Evolutionary conservation across 1,284 basidiomycete genomes (phyloP).

Genomic region (Ustilago trichophora): DNA sequence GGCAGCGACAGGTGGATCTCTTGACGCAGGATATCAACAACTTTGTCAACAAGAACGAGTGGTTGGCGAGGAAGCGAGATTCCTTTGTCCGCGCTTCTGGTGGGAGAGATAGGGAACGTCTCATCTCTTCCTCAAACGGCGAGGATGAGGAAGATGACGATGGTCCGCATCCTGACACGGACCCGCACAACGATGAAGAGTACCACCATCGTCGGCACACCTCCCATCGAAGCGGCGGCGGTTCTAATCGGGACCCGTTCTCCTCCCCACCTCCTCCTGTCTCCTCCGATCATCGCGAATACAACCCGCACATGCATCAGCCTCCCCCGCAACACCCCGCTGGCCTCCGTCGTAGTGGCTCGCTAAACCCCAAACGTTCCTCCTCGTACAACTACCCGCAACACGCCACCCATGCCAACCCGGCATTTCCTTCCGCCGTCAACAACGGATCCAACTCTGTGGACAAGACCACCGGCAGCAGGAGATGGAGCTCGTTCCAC

Average conservation of each 20-base stretch:
- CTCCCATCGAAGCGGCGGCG: not conserved
- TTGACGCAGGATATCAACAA: slow-evolving; percentile 46
- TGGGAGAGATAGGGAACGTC: slow-evolving; percentile 10
- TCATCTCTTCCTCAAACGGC: no score
- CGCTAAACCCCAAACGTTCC: slow-evolving; percentile 28
- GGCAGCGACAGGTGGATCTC: slow-evolving; percentile 44
- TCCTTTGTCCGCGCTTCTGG: slow-evolving; percentile 21
- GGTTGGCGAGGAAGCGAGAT: slow-evolving; percentile 44
- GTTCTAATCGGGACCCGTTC: slow-evolving; percentile 13
- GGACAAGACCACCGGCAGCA: not conserved
- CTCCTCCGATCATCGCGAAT: slow-evolving; percentile 3
- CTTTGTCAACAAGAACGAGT: slow-evolving; percentile 52
- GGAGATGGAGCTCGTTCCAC: slow-evolving; percentile 35
- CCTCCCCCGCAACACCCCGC: slow-evolving; percentile 36
- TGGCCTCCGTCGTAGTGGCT: slow-evolving; percentile 16
- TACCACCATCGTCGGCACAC: not conserved
- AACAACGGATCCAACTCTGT: not conserved
- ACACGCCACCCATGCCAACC: not conserved
- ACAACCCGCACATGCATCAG: slow-evolving; percentile 25
- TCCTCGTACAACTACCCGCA: slow-evolving; percentile 27
- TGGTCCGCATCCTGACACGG: slow-evolving; percentile 33
- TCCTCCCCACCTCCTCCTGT: slow-evolving; percentile 13
- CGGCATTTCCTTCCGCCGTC: not conserved
- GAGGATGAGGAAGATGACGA: slow-evolving; percentile 17
- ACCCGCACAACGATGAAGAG: slow-evolving; percentile 11